phyloP scores from a whole-genome alignment of 1,284 basidiomycete species.

The Naganishia sp. region DNA sequence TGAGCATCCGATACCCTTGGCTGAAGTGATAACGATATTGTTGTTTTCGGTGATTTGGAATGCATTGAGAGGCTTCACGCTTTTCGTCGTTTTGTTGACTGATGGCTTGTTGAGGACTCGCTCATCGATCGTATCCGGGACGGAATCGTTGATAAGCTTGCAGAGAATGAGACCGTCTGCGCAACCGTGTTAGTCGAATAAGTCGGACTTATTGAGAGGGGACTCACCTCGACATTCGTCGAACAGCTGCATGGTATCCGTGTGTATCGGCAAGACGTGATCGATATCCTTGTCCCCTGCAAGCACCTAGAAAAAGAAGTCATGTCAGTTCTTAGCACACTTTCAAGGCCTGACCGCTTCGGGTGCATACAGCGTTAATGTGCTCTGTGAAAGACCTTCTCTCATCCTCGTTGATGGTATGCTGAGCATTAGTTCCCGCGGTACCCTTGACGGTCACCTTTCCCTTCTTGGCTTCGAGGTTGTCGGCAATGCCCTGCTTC shows the following conservation, averaged over 20 bases:
- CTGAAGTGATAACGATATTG: conserved; percentile 97
- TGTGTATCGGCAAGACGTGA: conserved; percentile 84
- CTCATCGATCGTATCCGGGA: conserved; percentile 97
- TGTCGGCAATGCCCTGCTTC: conserved; percentile 27
- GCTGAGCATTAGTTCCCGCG: conserved; percentile 85
- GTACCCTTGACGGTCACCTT: conserved; percentile 94
- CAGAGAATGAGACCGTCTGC: conserved; percentile 89
- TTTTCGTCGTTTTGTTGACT: conserved; percentile 61
- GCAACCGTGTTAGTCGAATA: neutral
- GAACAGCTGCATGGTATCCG: conserved; percentile 98
- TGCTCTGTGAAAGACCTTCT: conserved; percentile 94
- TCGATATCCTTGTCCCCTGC: conserved; percentile 86
- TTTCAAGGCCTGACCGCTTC: conserved; percentile 21
- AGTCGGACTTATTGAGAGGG: neutral
- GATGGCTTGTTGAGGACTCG: conserved; percentile 93
- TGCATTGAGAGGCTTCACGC: conserved; percentile 68
- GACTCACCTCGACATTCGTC: conserved; percentile 77
- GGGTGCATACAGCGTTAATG: conserved; percentile 77
- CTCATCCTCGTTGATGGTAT: conserved; percentile 98
- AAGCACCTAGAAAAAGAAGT: conserved; percentile 64
- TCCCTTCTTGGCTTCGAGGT: conserved; percentile 66
- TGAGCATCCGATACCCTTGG: conserved; percentile 96
- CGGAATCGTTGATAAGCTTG: conserved; percentile 98
- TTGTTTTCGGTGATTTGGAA: conserved; percentile 99
- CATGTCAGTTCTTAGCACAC: neutral